Evolutionary conservation across 768 basidiomycete genomes (phyloP).

Genomic region (Candolleomyces eurysporus): DNA sequence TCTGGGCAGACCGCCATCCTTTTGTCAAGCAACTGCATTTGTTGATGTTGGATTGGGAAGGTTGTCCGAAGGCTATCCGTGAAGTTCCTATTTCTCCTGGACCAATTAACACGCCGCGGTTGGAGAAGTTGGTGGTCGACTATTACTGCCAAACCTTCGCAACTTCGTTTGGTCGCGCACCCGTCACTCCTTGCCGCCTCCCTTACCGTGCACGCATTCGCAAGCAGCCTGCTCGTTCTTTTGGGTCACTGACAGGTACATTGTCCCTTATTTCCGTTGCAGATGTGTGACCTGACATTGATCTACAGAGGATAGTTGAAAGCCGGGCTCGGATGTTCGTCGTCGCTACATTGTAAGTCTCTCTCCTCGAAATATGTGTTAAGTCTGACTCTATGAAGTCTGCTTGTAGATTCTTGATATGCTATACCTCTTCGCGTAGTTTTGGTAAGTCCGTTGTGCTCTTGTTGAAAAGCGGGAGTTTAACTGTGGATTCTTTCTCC

Average conservation of each 20-base stretch:
- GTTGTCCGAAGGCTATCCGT: background rate
- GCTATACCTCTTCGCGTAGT: background rate
- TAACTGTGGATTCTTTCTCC: too few species aligned
- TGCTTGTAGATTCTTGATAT: background rate
- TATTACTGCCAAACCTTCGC: background rate
- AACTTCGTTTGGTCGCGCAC: background rate
- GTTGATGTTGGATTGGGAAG: background rate
- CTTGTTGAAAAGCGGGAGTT: too few species aligned
- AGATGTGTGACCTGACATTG: too few species aligned
- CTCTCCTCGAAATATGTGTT: background rate
- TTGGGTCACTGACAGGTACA: background rate
- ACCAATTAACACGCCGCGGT: background rate
- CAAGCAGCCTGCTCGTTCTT: background rate
- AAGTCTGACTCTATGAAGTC: background rate
- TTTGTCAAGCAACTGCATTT: background rate
- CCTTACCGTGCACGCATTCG: background rate
- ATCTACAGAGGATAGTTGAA: background rate
- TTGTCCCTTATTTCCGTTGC: background rate
- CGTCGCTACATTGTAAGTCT: background rate
- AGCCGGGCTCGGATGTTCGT: background rate
- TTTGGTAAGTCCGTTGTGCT: background rate
- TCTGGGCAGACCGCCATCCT: background rate
- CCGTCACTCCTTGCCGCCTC: slow-evolving; percentile 1
- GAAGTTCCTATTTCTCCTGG: background rate
- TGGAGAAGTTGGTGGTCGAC: background rate